Base-by-base conservation (phyloP, 164 flowering plant genomes). In the Piper longum region DNA sequence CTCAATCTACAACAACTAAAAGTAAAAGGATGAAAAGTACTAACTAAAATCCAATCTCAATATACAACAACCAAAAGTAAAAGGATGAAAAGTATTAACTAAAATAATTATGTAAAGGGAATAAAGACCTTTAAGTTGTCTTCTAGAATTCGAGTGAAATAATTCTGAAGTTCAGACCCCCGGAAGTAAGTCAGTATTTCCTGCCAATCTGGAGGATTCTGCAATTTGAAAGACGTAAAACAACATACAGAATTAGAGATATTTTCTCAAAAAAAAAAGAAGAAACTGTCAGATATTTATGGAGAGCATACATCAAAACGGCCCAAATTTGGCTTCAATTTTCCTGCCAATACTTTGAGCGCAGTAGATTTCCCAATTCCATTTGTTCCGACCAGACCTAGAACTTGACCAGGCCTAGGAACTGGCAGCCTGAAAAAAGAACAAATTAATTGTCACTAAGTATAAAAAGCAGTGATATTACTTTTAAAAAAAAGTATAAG, bases 131-230 rank as follows among this genome's bases (percentile, higher is more conserved):
- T 95, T 72, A 95, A 67, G 76, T 95, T 83, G 78, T 95, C 99
- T 76, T 95, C 97, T 59, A 95, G 72, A 61, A 95, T 85, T 43
- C 96, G 98, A 41, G 99, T 95, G 66, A 91, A 95, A 70, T 95
- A 95, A 74, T 95, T 95, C 69, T 95, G 99, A 68, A 91, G 76
- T 74, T 95, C 98, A 57, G 98, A 91, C 62, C 99, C 99, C 64
- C 99, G 81, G 67, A 95, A 95, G 72, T 95, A 78, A 6, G 96
- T 91, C 82, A 95, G 74, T 16, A 95, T 95, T 71, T 95, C 97
- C 64, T 86, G 93, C 99, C 99, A 95, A 73, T 89, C 98, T 18
- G 99, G 99, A 45, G 99, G 99, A 68, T 89, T 95, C 96, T 95
- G 87, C 72, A 76, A 64, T 60, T 40, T 17, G 62, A 64, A 57